Conservation (phyloP, 129 eudicot genomes). For the Smallanthus sonchifolius region DNA sequence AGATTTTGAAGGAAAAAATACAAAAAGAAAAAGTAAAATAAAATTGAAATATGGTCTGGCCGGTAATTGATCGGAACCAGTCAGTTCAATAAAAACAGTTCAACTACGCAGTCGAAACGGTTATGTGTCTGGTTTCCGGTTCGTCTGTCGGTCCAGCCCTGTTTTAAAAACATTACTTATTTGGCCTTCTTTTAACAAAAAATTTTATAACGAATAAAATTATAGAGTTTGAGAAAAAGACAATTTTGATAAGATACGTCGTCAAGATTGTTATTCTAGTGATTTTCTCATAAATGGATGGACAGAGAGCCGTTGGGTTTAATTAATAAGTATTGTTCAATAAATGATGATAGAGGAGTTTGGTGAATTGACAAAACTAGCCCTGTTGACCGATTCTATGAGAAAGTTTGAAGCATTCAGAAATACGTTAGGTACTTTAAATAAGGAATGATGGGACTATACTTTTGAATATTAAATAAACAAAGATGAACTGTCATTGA, state of each 20-base stretch:
- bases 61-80: too few relatives aligned
- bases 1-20: too few relatives aligned
- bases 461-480: not conserved
- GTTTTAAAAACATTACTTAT: too few relatives aligned
- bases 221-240: too few relatives aligned
- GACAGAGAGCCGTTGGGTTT: not conserved
- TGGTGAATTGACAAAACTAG: constrained; percentile 8
- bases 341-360: constrained; percentile 4
- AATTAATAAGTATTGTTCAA: not conserved
- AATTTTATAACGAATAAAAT: too few relatives aligned
- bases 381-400: not conserved
- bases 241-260: not conserved
- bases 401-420: not conserved
- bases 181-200: too few relatives aligned
- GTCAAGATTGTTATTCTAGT: not conserved
- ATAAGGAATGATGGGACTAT: constrained; percentile 1
- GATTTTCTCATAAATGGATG: not conserved
- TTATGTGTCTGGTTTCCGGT: too few relatives aligned
- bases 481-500: not conserved
- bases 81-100: too few relatives aligned
- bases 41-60: too few relatives aligned
- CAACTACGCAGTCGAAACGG: too few relatives aligned
- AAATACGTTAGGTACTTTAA: not conserved
- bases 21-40: too few relatives aligned
- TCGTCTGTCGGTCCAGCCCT: too few relatives aligned